Percentiles rank a stretch among this genome's conserved stretches.
Conservation (phyloP, 129 eudicot genomes). For the Lactuca sativa region DNA sequence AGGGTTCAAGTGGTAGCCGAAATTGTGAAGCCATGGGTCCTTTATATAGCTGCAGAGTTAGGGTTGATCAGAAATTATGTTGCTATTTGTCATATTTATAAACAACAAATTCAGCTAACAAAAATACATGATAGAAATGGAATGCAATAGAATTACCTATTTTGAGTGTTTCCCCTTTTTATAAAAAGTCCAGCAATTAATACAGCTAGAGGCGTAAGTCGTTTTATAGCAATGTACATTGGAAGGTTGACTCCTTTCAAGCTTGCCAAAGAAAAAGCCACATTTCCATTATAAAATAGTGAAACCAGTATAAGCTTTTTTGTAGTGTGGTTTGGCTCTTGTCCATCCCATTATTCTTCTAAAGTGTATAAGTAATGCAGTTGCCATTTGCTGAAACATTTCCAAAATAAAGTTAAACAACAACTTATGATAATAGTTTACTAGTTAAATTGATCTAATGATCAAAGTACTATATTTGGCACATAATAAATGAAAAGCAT, state of each 20-base stretch:
- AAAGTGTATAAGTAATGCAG: constrained; percentile 78
- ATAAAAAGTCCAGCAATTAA: constrained; percentile 74
- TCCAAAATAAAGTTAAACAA: constrained; percentile 4
- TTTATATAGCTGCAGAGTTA: too few species aligned
- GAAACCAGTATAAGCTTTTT: constrained; percentile 81
- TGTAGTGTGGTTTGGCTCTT: constrained; percentile 76
- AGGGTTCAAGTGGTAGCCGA: too few species aligned
- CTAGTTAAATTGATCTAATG: too few species aligned
- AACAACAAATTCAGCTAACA: neutral
- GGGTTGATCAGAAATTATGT: too few species aligned
- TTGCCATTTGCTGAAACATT: constrained; percentile 76
- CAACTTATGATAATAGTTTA: neutral
- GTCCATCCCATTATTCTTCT: constrained; percentile 82
- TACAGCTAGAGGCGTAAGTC: constrained; percentile 92
- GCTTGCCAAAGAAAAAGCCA: constrained; percentile 96
- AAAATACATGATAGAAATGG: neutral
- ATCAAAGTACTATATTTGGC: too few species aligned
- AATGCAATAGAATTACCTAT: constrained; percentile 47
- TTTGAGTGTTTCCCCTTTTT: constrained; percentile 79
- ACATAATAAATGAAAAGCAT: neutral
- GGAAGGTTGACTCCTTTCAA: constrained; percentile 99
- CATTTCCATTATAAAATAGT: constrained; percentile 89
- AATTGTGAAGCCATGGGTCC: too few species aligned
- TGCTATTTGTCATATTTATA: neutral
- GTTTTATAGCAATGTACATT: constrained; percentile 94